Conservation (phyloP, 805 yeast species). For the Candida sonorensis region DNA sequence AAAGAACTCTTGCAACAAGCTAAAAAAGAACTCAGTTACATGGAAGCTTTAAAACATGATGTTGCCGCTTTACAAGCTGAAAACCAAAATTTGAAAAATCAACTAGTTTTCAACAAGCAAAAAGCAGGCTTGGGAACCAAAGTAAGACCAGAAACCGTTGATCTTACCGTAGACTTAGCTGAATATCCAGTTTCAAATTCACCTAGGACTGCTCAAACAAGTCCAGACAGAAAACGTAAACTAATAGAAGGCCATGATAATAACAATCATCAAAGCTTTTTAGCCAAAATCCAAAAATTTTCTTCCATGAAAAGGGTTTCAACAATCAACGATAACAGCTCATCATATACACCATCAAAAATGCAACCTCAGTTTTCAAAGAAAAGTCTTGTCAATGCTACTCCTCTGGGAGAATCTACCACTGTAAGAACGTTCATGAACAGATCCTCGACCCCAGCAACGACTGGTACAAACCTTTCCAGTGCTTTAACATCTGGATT, state of each 20-base stretch:
- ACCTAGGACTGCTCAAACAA: too few species aligned
- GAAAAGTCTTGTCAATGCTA: background rate
- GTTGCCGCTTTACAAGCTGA: too few species aligned
- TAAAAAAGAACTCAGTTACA: conserved; percentile 6
- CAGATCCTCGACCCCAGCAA: conserved; percentile 9
- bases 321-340: too few species aligned
- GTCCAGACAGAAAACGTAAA: too few species aligned
- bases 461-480: too few species aligned
- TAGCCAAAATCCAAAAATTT: conserved; percentile 9
- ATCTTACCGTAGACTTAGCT: conserved; percentile 5
- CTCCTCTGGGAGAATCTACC: conserved; percentile 3
- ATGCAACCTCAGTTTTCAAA: too few species aligned
- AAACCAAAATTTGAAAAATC: too few species aligned
- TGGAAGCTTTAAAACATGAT: conserved; percentile 4
- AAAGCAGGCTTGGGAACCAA: too few species aligned
- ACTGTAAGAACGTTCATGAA: conserved; percentile 7
- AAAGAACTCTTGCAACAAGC: conserved; percentile 10
- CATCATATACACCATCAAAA: too few species aligned
- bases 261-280: conserved; percentile 7
- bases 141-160: conserved; percentile 7
- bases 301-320: conserved; percentile 5
- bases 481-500: too few species aligned
- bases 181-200: conserved; percentile 4
- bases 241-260: conserved; percentile 1
- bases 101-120: too few species aligned